Evolutionary conservation across 2,329 filamentous ascomycete genomes (phyloP), one percentile per base, ranked within the genome.

Genomic region (Fusarium camptoceras): DNA sequence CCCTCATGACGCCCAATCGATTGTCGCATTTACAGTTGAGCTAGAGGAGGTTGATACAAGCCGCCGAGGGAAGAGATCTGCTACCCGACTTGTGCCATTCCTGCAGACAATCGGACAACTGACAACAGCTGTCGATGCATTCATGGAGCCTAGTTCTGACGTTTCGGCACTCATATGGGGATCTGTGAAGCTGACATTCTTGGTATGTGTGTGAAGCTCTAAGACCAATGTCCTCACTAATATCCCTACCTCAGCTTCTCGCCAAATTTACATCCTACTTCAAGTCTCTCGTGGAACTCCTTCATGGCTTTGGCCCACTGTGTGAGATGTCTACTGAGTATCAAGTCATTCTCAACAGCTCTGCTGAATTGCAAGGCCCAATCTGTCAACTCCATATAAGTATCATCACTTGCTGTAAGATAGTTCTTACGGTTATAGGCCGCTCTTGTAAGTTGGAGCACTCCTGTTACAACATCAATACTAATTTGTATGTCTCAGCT

Each of bases 181-280:
- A 0, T 67, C 68, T 0, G 18, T 72, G 1, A 67, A 28, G 22
- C 12, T 72, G 0, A 64, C 65, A 12, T 69, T 72, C 12, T 20
- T n/a, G 46, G 70, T 68, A 62, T n/a, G n/a, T n/a, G n/a, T n/a
- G n/a, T n/a, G n/a, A n/a, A n/a, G n/a, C n/a, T n/a, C n/a, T n/a
- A n/a, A n/a, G n/a, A n/a, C n/a, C n/a, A n/a, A n/a, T n/a, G n/a
- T n/a, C n/a, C n/a, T n/a, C n/a, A n/a, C n/a, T n/a, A n/a, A n/a
- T n/a, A n/a, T n/a, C n/a, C n/a, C n/a, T n/a, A 7, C 39, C 10
- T 22, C 2, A 70, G 67, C 5, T 69, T 8, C 68, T 72, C 0
- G 70, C 65, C 15, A 72, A 72, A 27, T 68, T 72, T 12, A 48
- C 68, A 1, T 64, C 68, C 2, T 72, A 72, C 16, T 71, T 72